A percentile compares a stretch with the other conserved stretches of the same genome.
Evolutionary conservation across 1,139 yeast genomes (phyloP).

Genomic region (Geotrichum aggregatum): DNA sequence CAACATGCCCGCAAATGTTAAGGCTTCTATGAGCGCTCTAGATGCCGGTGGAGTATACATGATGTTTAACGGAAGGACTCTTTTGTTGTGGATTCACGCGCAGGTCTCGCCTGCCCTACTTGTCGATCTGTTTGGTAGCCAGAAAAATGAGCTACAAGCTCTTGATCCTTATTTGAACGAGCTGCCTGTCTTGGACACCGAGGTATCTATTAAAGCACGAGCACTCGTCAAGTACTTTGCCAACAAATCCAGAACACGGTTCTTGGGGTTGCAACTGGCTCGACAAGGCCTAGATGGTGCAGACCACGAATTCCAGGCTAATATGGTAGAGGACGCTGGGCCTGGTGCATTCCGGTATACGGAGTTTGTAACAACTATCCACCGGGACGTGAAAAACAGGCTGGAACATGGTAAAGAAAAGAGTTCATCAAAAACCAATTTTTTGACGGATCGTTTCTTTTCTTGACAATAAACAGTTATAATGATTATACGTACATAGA

Average conservation of each 20-base stretch:
- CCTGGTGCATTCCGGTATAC: conserved; percentile 32
- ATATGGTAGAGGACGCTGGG: conserved; percentile 64
- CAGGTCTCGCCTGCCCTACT: conserved; percentile 64
- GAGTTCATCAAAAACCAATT: conserved; percentile 18
- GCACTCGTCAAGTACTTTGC: conserved; percentile 55
- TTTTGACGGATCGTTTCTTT: conserved; percentile 19
- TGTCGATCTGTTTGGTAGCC: conserved; percentile 70
- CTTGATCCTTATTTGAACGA: conserved; percentile 48
- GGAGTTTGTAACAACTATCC: conserved; percentile 35
- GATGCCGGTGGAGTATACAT: conserved; percentile 75
- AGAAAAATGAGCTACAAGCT: conserved; percentile 46
- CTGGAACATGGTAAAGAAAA: conserved; percentile 28
- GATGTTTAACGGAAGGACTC: conserved; percentile 62
- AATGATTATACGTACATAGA: neutral
- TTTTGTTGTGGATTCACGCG: conserved; percentile 67
- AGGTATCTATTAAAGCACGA: conserved; percentile 64
- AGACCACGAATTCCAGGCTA: conserved; percentile 53
- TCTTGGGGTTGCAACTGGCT: conserved; percentile 54
- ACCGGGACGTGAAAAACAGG: conserved; percentile 35
- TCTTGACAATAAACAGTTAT: conserved; percentile 1
- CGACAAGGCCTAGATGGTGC: conserved; percentile 64
- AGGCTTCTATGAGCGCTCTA: conserved; percentile 46
- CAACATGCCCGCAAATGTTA: conserved; percentile 48
- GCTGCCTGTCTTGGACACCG: conserved; percentile 68
- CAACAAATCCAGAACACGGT: conserved; percentile 42